These are phyloP conservation scores for Leucocoprinus sp. DNA, from an alignment of 768 basidiomycete genomes.

Conservation along the genomic window DNA sequence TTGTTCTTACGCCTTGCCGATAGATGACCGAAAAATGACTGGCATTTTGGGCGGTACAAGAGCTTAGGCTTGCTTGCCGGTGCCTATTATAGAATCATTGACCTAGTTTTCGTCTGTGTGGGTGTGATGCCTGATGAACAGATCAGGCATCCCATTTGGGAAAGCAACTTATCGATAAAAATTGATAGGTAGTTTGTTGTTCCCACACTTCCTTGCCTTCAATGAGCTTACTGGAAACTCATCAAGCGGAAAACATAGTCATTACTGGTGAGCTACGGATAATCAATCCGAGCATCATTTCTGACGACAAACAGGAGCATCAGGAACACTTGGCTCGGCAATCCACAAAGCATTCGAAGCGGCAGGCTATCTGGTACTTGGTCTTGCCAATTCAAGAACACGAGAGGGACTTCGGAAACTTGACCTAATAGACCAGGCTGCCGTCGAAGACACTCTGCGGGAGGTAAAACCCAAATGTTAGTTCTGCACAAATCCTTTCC, in stretches of 20 bases:
- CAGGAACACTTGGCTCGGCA: conserved; percentile 83
- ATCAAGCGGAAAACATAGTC: conserved; percentile 35
- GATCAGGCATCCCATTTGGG: too few species aligned
- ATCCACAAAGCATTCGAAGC: conserved; percentile 59
- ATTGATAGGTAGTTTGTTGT: background rate
- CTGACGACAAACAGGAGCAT: conserved; percentile 55
- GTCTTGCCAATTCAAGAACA: conserved; percentile 66
- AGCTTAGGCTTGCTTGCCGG: too few species aligned
- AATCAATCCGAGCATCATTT: background rate
- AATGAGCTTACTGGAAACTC: background rate
- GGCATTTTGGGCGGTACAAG: too few species aligned
- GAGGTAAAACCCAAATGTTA: conserved; percentile 63
- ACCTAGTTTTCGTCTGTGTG: too few species aligned
- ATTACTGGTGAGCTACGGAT: conserved; percentile 42
- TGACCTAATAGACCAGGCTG: conserved; percentile 55
- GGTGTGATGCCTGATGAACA: too few species aligned
- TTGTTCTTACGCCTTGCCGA: too few species aligned
- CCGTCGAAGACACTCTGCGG: conserved; percentile 46
- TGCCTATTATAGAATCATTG: too few species aligned
- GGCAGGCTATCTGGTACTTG: conserved; percentile 40
- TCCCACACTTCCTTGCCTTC: too few species aligned
- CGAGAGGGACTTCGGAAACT: conserved; percentile 45
- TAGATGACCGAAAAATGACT: too few species aligned
- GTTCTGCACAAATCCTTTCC: conserved; percentile 18
- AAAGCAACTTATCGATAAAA: background rate